Conservation (phyloP, 169 alveolate species). For the Eimeria necatrix region DNA sequence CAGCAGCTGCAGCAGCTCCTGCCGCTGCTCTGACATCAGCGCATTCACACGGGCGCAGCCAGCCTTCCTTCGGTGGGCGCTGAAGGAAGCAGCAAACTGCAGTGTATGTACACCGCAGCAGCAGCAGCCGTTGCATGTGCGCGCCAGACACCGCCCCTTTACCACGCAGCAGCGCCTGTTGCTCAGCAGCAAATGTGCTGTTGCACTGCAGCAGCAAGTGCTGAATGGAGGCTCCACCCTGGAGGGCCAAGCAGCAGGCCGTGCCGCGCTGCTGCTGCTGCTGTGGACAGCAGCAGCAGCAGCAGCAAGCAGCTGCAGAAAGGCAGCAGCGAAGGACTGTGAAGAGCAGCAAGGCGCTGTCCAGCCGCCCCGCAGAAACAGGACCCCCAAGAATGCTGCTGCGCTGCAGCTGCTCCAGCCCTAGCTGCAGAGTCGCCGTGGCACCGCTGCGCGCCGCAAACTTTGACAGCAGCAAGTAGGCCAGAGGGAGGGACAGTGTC, state of each 20-base stretch:
- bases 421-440: slow-evolving; percentile 33
- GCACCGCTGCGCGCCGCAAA: slow-evolving; percentile 64
- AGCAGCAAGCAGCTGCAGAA: slow-evolving; percentile 12
- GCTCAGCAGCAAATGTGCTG: slow-evolving; percentile 62
- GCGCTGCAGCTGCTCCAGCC: slow-evolving; percentile 46
- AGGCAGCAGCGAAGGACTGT: slow-evolving; percentile 48
- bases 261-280: slow-evolving; percentile 41
- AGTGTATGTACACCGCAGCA: slow-evolving; percentile 49
- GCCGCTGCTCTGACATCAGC: neutral
- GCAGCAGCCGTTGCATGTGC: slow-evolving; percentile 53
- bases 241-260: slow-evolving; percentile 29
- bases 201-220: slow-evolving; percentile 60
- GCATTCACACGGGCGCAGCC: slow-evolving; percentile 51
- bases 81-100: slow-evolving; percentile 61
- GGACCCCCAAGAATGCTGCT: slow-evolving; percentile 26
- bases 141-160: slow-evolving; percentile 6
- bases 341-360: slow-evolving; percentile 49
- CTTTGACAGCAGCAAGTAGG: slow-evolving; percentile 19
- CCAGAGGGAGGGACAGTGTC: neutral
- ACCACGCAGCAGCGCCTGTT: slow-evolving; percentile 59
- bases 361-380: slow-evolving; percentile 19
- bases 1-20: neutral
- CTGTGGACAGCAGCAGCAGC: slow-evolving; percentile 52
- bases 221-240: neutral
- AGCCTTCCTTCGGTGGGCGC: neutral